These are phyloP conservation scores for Fusarium napiforme DNA, from an alignment of 2,329 filamentous ascomycete species.

Conservation along the genomic window DNA sequence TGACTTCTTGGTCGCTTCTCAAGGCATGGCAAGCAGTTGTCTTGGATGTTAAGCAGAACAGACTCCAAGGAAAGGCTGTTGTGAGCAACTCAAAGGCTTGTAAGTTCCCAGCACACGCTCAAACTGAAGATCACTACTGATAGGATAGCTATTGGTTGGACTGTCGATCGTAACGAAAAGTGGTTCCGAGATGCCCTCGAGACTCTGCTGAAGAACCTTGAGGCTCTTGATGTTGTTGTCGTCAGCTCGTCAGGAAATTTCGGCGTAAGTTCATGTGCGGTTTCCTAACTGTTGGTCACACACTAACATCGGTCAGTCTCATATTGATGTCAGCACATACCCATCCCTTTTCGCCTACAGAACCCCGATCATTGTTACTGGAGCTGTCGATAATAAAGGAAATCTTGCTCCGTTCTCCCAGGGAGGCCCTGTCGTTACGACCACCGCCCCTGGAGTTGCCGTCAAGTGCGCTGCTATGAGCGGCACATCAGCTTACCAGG, in stretches of 20 bases:
- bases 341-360: background rate
- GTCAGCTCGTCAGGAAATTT: background rate
- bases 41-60: background rate
- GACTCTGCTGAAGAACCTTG: background rate
- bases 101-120: background rate
- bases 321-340: background rate
- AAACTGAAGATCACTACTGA: rapidly evolving
- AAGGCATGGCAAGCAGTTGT: background rate
- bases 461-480: background rate
- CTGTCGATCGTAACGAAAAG: background rate
- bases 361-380: background rate
- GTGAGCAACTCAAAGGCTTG: background rate
- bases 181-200: background rate
- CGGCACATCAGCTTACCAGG: background rate
- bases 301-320: background rate
- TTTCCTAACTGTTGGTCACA: rapidly evolving
- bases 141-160: background rate
- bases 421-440: background rate
- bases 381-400: background rate
- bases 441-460: background rate
- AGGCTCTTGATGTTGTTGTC: background rate
- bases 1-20: background rate
- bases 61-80: background rate
- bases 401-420: background rate
- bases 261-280: background rate